Evolutionary conservation across 306 rosid genomes (phyloP), one percentile per base, ranked within the genome.

Genomic region (Prinsepia uniflora): DNA sequence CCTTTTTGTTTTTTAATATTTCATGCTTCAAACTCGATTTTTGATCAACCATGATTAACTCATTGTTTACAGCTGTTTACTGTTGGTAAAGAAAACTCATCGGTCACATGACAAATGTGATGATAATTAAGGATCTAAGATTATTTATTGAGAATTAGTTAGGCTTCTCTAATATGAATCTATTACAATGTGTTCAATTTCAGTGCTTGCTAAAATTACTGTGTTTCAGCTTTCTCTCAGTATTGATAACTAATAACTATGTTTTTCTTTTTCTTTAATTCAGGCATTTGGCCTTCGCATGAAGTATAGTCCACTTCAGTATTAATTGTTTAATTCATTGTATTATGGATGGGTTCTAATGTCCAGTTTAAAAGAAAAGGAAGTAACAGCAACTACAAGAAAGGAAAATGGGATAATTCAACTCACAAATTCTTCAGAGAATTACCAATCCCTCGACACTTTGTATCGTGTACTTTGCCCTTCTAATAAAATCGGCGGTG

Each of bases 391-490:
- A 67, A 20, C 50, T 50, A 34, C 14, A 68, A 53, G 52, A 67
- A 68, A 20, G 75, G 78, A 17, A 74, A 41, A 13, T 73, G 75
- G 82, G 68, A 74, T 63, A 63, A 55, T 41, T 69, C 72, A 20
- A 56, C 39, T 42, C 52, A 17, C 0, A 65, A 81, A 41, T 66
- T 56, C 42, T 62, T 67, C 11, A 18, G 78, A 61, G 20, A 55
- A 59, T 80, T 72, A 73, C 63, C 68, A 76, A 7, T 22, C 75
- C 17, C 42, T n/a, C 3, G 76, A 81, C 10, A 81, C 78, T 2
- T 76, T 76, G 52, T 81, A 81, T 48, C 78, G 81, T 61, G 53
- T 72, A 54, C 72, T 81, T 24, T 76, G 81, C 59, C 81, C 84
- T 34, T 67, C 76, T 46, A 76, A 73, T 14, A 81, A 76, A 52